These are phyloP conservation scores for Candida succiphila DNA, from an alignment of 805 yeast species.

Conservation along the genomic window DNA sequence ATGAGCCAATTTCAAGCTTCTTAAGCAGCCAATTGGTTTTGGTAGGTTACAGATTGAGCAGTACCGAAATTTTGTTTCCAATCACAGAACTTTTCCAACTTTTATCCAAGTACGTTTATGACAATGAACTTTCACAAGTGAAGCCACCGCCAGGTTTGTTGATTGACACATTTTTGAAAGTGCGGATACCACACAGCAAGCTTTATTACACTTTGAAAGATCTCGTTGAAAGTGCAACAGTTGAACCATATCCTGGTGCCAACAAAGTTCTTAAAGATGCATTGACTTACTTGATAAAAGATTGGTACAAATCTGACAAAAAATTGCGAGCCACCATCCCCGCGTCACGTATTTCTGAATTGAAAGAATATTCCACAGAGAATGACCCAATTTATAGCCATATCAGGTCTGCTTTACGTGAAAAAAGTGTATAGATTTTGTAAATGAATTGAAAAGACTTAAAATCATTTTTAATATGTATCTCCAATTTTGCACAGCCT, in stretches of 20 bases:
- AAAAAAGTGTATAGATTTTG: background rate
- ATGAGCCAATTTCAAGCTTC: slow-evolving; percentile 28
- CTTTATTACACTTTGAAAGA: slow-evolving; percentile 56
- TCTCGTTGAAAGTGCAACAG: slow-evolving; percentile 47
- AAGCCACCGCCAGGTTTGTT: slow-evolving; percentile 35
- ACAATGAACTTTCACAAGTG: slow-evolving; percentile 6
- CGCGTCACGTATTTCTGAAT: slow-evolving; percentile 30
- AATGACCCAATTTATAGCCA: slow-evolving; percentile 50
- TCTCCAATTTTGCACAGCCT: no score
- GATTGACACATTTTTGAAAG: slow-evolving; percentile 50
- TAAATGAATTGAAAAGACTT: background rate
- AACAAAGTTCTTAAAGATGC: slow-evolving; percentile 31
- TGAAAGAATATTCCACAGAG: slow-evolving; percentile 37
- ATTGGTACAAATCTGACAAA: slow-evolving; percentile 60
- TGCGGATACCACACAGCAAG: slow-evolving; percentile 57
- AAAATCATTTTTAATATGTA: no score
- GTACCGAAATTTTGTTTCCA: slow-evolving; percentile 75
- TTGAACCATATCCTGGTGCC: slow-evolving; percentile 42
- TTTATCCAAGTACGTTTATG: slow-evolving; percentile 43
- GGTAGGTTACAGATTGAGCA: slow-evolving; percentile 51
- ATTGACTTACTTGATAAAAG: slow-evolving; percentile 52
- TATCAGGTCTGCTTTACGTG: slow-evolving; percentile 24
- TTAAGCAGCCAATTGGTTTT: slow-evolving; percentile 28
- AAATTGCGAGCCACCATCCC: slow-evolving; percentile 49
- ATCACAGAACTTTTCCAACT: slow-evolving; percentile 59